Base-by-base conservation (phyloP, 495 filamentous ascomycete species). In the Viridothelium virens region DNA sequence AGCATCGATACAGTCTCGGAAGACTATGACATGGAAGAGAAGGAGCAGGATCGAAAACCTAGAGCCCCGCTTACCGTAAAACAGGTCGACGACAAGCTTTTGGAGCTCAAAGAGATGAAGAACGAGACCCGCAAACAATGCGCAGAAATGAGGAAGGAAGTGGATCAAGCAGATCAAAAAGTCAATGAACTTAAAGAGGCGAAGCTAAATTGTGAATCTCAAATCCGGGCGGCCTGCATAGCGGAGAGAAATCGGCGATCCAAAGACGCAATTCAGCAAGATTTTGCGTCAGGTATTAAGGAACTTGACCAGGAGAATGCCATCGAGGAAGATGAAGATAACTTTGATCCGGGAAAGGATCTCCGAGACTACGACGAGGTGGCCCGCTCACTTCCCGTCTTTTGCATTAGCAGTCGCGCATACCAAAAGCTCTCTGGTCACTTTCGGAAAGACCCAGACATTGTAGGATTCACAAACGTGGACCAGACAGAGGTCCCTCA, bases 361-460 rank as follows among this genome's bases (percentile, higher is more conserved):
- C 48, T 71, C 38, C 74, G 84, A n/a, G 83, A 88, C 67, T 89
- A 89, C 65, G 73, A 79, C 1, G 72, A 83, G 56, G 70, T 87
- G 4, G 84, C 83, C 0, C 71, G 68, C 1, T 73, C 74, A 0
- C 74, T 89, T 3, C 80, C 81, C 0, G 85, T 89, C 2, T 89
- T 88, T 69, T 88, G 86, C 66, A 83, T 87, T 10, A 84, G 81
- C 16, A 80, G 79, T 56, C 74, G 77, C 41, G 84, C 79, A 0
- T 88, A 86, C 67, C 85, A 87, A 70, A 84, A 85, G 61, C 72
- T 89, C 14, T 76, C 75, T 46, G 85, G 84, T 16, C 80, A 83
- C 3, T 68, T 88, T 5, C 70, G 75, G 67, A 82, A 75, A 68
- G 80, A 84, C 41, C 70, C 75, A 2, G 72, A 75, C 46, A 76